These are phyloP conservation scores for Ramaria sp. DNA, from an alignment of 768 basidiomycete species.

Conservation along the genomic window DNA sequence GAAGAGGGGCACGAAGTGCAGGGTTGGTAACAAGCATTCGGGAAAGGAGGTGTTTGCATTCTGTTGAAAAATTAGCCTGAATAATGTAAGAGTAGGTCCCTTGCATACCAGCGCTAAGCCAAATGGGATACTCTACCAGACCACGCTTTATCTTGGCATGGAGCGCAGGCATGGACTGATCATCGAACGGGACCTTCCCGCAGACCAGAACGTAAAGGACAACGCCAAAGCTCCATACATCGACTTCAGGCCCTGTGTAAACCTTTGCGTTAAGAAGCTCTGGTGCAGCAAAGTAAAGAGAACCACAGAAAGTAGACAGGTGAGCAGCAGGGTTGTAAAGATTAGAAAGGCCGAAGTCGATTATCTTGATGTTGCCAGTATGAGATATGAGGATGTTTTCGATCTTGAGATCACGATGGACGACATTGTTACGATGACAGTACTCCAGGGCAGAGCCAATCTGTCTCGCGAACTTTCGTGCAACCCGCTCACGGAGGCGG, in stretches of 20 bases:
- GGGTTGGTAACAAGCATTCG: conserved; percentile 97
- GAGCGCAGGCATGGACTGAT: conserved; percentile 97
- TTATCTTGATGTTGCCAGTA: conserved; percentile 98
- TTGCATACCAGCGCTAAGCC: conserved; percentile 80
- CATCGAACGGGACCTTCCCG: conserved; percentile 98
- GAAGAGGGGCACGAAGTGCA: conserved; percentile 64
- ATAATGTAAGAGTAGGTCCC: conserved; percentile 20
- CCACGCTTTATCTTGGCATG: conserved; percentile 99
- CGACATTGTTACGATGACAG: conserved; percentile 94
- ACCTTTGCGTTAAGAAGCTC: conserved; percentile 94
- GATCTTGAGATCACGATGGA: conserved; percentile 98
- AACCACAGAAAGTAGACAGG: conserved; percentile 94
- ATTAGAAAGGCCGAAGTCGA: conserved; percentile 97
- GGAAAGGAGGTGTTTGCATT: conserved; percentile 88
- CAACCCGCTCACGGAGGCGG: conserved; percentile 86
- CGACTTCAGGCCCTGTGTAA: conserved; percentile 96
- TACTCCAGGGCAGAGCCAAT: conserved; percentile 95
- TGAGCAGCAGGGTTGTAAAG: conserved; percentile 75
- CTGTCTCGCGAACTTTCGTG: conserved; percentile 94
- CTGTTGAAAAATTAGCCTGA: conserved; percentile 20
- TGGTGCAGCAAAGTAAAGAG: conserved; percentile 96
- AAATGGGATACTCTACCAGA: conserved; percentile 92
- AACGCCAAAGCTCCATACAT: conserved; percentile 98
- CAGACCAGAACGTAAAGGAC: conserved; percentile 97
- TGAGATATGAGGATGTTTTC: conserved; percentile 99